Evolutionary conservation across 345 rosid genomes (phyloP), one percentile per base, ranked within the genome.

Genomic region (Dipteronia dyeriana): DNA sequence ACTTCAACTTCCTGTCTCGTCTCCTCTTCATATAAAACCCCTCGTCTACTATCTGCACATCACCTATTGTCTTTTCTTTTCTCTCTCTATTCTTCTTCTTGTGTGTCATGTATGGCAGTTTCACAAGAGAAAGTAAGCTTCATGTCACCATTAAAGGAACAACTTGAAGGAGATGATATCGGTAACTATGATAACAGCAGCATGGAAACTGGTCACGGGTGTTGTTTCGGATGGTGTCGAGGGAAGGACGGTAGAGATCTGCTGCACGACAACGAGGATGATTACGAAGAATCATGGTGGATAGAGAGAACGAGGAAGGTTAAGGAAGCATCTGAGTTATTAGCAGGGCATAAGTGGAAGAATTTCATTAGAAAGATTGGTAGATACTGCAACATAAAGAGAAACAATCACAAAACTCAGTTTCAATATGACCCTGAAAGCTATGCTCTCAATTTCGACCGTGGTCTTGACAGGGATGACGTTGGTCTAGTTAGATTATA

Each of bases 391-490:
- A 78, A 56, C 22, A 71, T 70, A 11, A 84, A 43, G 85, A 75
- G 45, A 68, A 79, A 73, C 57, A 75, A 53, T 19, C 75, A 47
- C 51, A 63, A 70, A 53, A 68, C 71, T 47, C 69, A 62, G 71
- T 83, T 81, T 66, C 86, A 85, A 7, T 91, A 91, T 62, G 90
- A 87, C 73, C 70, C 92, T 16, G 73, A 81, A 26, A 87, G 89
- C 82, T 90, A 90, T 72, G 90, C 91, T 9, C 88, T 90, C 22
- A 88, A 90, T 77, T 91, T 91, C 64, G 94, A 89, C 14, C 9
- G 77, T 17, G 84, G 87, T 20, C 61, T 12, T 31, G 82, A 75
- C 9, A 45, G 59, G 5, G 91, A 84, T 63, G 89, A 63, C 20
- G 84, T 34, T 34, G 38, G 38, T 34, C 38, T 34, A 34, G 38